These are phyloP conservation scores for Aspergillus hiratsukae DNA, from an alignment of 2,329 filamentous ascomycete genomes.

Conservation along the genomic window DNA sequence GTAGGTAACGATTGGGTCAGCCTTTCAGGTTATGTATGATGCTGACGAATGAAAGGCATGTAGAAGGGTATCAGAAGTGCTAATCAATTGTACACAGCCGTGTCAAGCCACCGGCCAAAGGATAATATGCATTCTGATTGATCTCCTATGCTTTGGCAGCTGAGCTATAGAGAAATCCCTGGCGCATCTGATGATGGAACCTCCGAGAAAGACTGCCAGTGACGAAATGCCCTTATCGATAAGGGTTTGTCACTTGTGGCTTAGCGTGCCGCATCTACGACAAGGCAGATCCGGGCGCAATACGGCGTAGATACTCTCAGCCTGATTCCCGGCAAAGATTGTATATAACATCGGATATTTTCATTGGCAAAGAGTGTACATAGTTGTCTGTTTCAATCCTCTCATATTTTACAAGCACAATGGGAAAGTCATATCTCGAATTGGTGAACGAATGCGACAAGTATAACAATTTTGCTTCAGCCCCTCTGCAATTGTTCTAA, in stretches of 20 bases:
- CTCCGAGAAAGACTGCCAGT: conserved; percentile 20
- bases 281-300: not conserved
- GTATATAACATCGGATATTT: not conserved
- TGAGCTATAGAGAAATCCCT: conserved; percentile 14
- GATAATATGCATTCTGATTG: not conserved
- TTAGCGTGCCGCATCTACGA: not conserved
- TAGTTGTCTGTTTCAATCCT: not conserved
- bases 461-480: conserved; percentile 22
- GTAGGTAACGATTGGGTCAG: not conserved
- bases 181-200: conserved; percentile 20
- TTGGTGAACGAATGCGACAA: conserved; percentile 56
- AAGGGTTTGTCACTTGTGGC: conserved; percentile 18
- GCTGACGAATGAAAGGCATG: not conserved
- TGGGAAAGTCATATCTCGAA: conserved; percentile 48
- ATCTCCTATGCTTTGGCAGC: not conserved
- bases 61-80: not conserved
- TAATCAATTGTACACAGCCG: not conserved
- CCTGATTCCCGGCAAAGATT: not conserved
- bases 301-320: not conserved
- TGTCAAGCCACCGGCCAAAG: not conserved
- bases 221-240: conserved; percentile 32
- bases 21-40: not conserved
- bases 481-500: not conserved
- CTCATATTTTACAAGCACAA: conserved; percentile 10
- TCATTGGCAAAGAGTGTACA: not conserved